Base-by-base conservation (phyloP, 257 asterid species). In the Linaria vulgaris region DNA sequence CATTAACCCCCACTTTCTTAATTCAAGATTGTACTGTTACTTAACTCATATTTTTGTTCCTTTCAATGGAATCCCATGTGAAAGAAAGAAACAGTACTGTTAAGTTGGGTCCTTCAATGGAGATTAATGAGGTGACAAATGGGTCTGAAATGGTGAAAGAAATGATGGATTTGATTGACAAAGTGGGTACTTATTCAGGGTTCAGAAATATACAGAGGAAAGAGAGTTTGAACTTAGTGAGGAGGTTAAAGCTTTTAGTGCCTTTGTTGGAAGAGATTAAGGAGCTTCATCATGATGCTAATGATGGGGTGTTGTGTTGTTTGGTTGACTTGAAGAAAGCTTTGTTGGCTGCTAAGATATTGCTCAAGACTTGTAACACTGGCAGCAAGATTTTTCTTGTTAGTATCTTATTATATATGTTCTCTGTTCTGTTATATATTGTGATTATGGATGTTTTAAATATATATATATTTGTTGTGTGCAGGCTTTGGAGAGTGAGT, bases 361-460 rank as follows among this genome's bases (percentile, higher is more conserved):
- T 84, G 74, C 83, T 84, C 69, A 68, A 76, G 74, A 68, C 74
- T 21, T 84, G 91, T 45, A 74, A 68, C 72, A 70, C 70, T 20
- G 78, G 69, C 12, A 81, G 91, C 85, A 84, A 79, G 79, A 81
- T 84, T 65, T 81, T 70, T 64, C 85, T 81, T 67, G 91, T 84
- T 30, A 73, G 81, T 9, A 13, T 51, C n/a, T n/a, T n/a, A n/a
- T n/a, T n/a, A n/a, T n/a, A n/a, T n/a, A n/a, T n/a, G n/a, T n/a
- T n/a, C n/a, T n/a, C n/a, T n/a, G n/a, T n/a, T n/a, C n/a, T n/a
- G n/a, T n/a, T n/a, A n/a, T n/a, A n/a, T n/a, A n/a, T n/a, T n/a
- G n/a, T n/a, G n/a, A n/a, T n/a, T n/a, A n/a, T n/a, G n/a, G n/a
- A n/a, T n/a, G n/a, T n/a, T n/a, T n/a, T n/a, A n/a, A n/a, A 13